Conservation (phyloP, 345 rosid species). For the Syzygium aqueum region DNA sequence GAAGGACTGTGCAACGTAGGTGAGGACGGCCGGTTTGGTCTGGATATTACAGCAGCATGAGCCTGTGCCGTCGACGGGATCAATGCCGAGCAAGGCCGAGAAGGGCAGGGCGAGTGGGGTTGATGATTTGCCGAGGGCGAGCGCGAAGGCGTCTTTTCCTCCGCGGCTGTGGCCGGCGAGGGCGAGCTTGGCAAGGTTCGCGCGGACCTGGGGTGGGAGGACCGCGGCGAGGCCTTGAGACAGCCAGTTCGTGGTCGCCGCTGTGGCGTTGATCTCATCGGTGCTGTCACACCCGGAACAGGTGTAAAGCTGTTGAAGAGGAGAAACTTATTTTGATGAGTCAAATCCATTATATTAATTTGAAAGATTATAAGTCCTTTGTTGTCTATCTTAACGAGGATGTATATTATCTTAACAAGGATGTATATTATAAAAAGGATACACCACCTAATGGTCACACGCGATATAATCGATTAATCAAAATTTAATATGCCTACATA, state of each 20-base stretch:
- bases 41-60: not conserved
- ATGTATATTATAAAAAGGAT: not conserved
- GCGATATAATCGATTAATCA: not conserved
- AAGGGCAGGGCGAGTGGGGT: not conserved
- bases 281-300: conserved; percentile 39
- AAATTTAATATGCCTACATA: not conserved
- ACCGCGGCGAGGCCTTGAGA: conserved; percentile 27
- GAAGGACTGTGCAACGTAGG: not conserved
- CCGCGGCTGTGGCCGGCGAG: conserved; percentile 81
- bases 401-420: not conserved
- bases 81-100: not conserved
- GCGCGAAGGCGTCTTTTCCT: conserved; percentile 66
- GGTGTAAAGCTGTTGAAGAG: conserved; percentile 34
- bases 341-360: not conserved
- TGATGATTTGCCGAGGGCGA: conserved; percentile 33
- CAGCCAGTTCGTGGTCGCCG: conserved; percentile 47
- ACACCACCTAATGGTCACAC: accelerated
- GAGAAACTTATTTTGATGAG: not conserved
- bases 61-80: not conserved
- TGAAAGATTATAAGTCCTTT: not conserved
- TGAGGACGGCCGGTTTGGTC: not conserved
- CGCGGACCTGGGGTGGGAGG: conserved; percentile 39
- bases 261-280: conserved; percentile 45
- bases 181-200: conserved; percentile 42
- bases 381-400: not conserved